These are phyloP conservation scores for Solanum aculeatissimum DNA, from an alignment of 305 asterid genomes.

Conservation along the genomic window DNA sequence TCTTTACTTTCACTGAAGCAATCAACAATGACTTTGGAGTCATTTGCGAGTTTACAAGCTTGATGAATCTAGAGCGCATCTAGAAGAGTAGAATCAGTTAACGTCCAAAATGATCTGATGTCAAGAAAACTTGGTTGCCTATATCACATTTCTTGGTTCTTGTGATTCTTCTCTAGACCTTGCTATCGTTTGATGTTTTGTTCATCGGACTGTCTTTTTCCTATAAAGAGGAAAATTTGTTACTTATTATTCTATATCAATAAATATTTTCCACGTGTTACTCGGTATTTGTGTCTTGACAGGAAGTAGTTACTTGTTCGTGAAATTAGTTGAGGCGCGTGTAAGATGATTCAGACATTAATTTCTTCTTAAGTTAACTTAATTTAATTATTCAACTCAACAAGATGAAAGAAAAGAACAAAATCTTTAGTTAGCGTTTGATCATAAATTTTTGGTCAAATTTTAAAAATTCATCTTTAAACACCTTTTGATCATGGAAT, in stretches of 20 bases:
- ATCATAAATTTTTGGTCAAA: rapidly evolving
- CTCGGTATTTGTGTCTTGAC: neutral
- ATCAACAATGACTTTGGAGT: too few relatives aligned
- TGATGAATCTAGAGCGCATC: too few relatives aligned
- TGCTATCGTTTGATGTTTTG: neutral
- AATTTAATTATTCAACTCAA: neutral
- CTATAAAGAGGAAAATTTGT: neutral
- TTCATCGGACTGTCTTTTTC: neutral
- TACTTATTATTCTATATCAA: neutral
- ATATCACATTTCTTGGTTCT: neutral
- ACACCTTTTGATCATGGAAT: neutral
- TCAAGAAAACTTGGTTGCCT: neutral
- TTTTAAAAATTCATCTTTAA: neutral
- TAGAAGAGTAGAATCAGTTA: too few relatives aligned
- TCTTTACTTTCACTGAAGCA: too few relatives aligned
- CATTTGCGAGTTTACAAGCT: too few relatives aligned
- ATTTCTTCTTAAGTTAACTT: neutral
- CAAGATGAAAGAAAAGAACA: neutral
- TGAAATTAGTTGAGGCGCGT: neutral
- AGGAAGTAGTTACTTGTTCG: neutral
- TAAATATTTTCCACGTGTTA: neutral
- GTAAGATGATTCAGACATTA: too few relatives aligned
- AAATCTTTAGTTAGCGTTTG: neutral
- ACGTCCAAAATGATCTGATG: too few relatives aligned
- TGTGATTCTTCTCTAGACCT: neutral